A percentile compares a stretch with the other conserved stretches of the same genome.
phyloP scores from a whole-genome alignment of 768 basidiomycete species.

The Tylopilus intermedius region DNA sequence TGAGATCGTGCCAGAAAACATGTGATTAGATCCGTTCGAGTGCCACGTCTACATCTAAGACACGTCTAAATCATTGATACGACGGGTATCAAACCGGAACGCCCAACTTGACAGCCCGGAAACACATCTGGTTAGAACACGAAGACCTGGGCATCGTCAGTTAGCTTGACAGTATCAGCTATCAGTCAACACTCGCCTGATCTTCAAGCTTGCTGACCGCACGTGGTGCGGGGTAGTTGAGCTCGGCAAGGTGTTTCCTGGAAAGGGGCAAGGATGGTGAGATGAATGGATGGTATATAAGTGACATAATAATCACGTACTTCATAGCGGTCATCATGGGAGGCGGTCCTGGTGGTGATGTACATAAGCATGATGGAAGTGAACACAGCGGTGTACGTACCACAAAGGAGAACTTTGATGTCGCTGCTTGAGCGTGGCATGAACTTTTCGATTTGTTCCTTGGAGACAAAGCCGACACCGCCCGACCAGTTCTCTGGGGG shows the following conservation, averaged over 20 bases:
- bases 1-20: not conserved
- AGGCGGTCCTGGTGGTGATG: conserved; percentile 48
- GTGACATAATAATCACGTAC: conserved; percentile 35
- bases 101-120: not conserved
- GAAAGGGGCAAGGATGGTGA: conserved; percentile 1
- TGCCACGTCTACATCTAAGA: conserved; percentile 4
- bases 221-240: conserved; percentile 83
- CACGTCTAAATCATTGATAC: conserved; percentile 2
- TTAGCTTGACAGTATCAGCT: conserved; percentile 12
- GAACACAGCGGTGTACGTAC: conserved; percentile 40
- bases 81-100: conserved; percentile 4
- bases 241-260: conserved; percentile 84
- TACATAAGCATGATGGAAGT: not conserved
- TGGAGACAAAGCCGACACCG: conserved; percentile 88
- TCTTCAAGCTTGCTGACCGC: conserved; percentile 92
- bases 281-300: not conserved
- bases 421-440: conserved; percentile 63
- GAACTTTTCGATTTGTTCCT: conserved; percentile 81
- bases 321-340: conserved; percentile 80
- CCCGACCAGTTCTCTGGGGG: conserved; percentile 82
- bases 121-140: conserved; percentile 30
- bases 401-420: conserved; percentile 86
- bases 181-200: conserved; percentile 43
- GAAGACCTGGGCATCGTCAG: conserved; percentile 32
- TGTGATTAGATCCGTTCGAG: not conserved